Percentiles rank a stretch among this genome's conserved stretches.
Conservation (phyloP, 108 stramenopile genomes). For the Poteriospumella lacustris region DNA sequence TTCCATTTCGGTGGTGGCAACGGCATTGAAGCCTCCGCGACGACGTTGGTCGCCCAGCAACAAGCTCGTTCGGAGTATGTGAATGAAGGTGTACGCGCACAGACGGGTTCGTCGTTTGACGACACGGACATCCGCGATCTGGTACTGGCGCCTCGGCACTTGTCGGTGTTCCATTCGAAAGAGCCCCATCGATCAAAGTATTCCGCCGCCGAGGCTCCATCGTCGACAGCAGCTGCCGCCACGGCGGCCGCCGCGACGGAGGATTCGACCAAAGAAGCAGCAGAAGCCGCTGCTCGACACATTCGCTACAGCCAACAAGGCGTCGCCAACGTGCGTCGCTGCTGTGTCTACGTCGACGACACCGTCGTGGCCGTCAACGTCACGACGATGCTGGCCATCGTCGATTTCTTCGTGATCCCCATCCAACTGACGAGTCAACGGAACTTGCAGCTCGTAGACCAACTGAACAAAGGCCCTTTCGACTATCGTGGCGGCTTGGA, state of each 20-base stretch:
- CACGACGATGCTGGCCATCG: not conserved
- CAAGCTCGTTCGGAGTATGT: not conserved
- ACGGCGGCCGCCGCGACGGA: not conserved
- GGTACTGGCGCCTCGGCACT: no score
- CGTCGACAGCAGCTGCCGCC: not conserved
- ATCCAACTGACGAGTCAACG: not conserved
- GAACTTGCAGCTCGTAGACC: not conserved
- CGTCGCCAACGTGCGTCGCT: not conserved
- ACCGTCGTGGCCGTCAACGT: not conserved
- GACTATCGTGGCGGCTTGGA: not conserved
- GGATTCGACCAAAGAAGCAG: not conserved
- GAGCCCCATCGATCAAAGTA: no score
- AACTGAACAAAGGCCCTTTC: not conserved
- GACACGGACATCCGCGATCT: not conserved
- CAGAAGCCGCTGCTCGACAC: not conserved
- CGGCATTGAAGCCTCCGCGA: constrained; percentile 12
- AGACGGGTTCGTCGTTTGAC: no score
- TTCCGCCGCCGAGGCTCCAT: not conserved
- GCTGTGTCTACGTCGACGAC: not conserved
- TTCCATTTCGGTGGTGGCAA: constrained; percentile 23
- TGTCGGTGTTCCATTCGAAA: no score
- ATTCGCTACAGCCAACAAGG: constrained; percentile 19
- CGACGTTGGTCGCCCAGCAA: not conserved
- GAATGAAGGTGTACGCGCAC: no score
- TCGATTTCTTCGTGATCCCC: not conserved